Evolutionary conservation across 2,329 filamentous ascomycete species (phyloP).

Genomic region (Salinomyces thailandicus): DNA sequence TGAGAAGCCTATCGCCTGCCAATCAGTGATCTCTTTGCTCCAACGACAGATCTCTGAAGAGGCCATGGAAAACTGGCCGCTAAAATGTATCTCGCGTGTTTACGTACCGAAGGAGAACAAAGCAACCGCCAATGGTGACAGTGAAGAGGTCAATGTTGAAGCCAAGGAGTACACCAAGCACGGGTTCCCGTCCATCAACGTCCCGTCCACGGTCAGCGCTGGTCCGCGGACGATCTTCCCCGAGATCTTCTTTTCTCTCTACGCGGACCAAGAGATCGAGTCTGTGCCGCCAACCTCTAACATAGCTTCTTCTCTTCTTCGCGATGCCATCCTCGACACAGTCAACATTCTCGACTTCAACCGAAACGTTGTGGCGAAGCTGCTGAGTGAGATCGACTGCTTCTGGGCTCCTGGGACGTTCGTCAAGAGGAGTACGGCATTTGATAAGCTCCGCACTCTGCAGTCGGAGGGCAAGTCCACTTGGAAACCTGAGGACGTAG

Average conservation of each 20-base stretch:
- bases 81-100: constrained; percentile 52
- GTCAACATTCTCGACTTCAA: constrained; percentile 94
- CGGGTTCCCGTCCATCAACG: constrained; percentile 59
- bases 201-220: constrained; percentile 65
- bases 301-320: constrained; percentile 71
- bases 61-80: constrained; percentile 61
- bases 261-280: constrained; percentile 72
- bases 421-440: constrained; percentile 83
- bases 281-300: constrained; percentile 66
- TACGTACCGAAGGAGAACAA: constrained; percentile 33
- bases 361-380: constrained; percentile 73
- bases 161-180: constrained; percentile 51
- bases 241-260: constrained; percentile 89
- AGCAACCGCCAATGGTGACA: constrained; percentile 16
- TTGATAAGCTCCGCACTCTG: constrained; percentile 68
- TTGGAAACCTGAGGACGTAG: constrained; percentile 97
- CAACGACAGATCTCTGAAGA: constrained; percentile 80
- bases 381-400: constrained; percentile 86
- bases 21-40: constrained; percentile 68
- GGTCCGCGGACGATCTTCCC: constrained; percentile 74
- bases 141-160: constrained; percentile 50
- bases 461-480: constrained; percentile 55
- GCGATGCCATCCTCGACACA: constrained; percentile 79
- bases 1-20: constrained; percentile 51
- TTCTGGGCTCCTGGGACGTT: constrained; percentile 88